These are phyloP conservation scores for Penicillium italicum DNA, from an alignment of 2,329 filamentous ascomycete species.

Conservation along the genomic window DNA sequence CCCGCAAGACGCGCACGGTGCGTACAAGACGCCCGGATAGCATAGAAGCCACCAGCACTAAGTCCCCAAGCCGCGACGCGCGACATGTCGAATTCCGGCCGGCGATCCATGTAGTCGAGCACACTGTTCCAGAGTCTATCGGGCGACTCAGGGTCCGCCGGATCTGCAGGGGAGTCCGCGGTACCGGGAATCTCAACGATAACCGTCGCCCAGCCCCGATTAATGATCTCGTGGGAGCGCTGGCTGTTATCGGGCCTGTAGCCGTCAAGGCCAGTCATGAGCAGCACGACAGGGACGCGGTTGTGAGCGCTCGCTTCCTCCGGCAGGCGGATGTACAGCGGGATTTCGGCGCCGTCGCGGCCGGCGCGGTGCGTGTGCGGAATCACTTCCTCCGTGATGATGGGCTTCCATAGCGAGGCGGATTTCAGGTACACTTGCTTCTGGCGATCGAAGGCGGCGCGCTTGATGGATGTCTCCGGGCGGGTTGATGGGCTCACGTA, in stretches of 20 bases:
- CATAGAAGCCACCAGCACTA: constrained; percentile 65
- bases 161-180: constrained; percentile 63
- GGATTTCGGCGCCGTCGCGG: constrained; percentile 55
- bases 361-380: constrained; percentile 53
- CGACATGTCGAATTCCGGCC: constrained; percentile 54
- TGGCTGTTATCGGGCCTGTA: constrained; percentile 53
- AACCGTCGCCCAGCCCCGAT: constrained; percentile 60
- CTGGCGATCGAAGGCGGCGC: constrained; percentile 62
- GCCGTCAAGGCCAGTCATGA: constrained; percentile 58
- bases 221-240: constrained; percentile 59
- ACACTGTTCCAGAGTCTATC: constrained; percentile 63
- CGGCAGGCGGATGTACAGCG: constrained; percentile 63
- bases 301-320: constrained; percentile 39
- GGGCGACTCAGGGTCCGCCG: constrained; percentile 55
- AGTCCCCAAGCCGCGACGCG: constrained; percentile 62
- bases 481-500: constrained; percentile 30
- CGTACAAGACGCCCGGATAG: constrained; percentile 65
- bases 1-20: constrained; percentile 55
- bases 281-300: constrained; percentile 52
- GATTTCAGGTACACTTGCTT: constrained; percentile 63
- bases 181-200: constrained; percentile 65
- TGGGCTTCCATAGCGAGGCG: constrained; percentile 51
- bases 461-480: constrained; percentile 46
- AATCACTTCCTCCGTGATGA: constrained; percentile 60
- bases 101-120: constrained; percentile 56